Evolutionary conservation across 83 land plant genomes (phyloP).

Genomic region (Picea mariana): DNA sequence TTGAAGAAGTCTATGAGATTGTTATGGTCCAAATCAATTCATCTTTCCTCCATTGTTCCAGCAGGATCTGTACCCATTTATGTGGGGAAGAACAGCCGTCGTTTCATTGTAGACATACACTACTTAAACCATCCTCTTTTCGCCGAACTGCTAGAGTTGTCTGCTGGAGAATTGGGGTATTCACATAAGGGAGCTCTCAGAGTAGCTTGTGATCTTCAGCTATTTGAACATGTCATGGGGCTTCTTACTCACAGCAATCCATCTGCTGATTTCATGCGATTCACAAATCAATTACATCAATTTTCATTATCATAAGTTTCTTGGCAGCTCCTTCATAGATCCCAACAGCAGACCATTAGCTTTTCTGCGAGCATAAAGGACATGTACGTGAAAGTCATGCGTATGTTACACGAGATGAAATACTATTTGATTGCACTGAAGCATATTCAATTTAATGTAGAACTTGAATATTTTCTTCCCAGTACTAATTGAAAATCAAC

Average conservation of each 20-base stretch:
- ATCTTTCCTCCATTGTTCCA: constrained; percentile 22
- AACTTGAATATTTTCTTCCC: too few species aligned
- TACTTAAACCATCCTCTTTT: constrained; percentile 34
- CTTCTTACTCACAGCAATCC: constrained; percentile 21
- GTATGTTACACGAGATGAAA: too few species aligned
- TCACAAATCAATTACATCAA: constrained; percentile 7
- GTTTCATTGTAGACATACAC: constrained; percentile 38
- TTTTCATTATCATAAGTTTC: too few species aligned
- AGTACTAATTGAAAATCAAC: too few species aligned
- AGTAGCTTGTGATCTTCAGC: constrained; percentile 60
- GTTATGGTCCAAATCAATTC: too few species aligned
- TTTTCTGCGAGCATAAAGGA: too few species aligned
- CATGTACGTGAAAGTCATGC: too few species aligned
- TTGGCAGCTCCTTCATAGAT: too few species aligned
- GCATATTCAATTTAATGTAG: too few species aligned
- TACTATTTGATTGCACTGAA: too few species aligned
- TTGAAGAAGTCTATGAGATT: too few species aligned
- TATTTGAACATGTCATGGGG: constrained; percentile 47
- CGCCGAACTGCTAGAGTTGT: constrained; percentile 52
- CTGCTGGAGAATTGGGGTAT: constrained; percentile 83
- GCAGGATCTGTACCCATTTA: constrained; percentile 48
- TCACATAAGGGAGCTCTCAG: constrained; percentile 65
- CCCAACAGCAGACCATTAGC: too few species aligned
- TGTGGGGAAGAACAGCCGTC: constrained; percentile 23
- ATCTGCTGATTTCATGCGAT: constrained; percentile 18